Base-by-base conservation (phyloP, 2,329 filamentous ascomycete species). In the Colletotrichum destructivum region DNA sequence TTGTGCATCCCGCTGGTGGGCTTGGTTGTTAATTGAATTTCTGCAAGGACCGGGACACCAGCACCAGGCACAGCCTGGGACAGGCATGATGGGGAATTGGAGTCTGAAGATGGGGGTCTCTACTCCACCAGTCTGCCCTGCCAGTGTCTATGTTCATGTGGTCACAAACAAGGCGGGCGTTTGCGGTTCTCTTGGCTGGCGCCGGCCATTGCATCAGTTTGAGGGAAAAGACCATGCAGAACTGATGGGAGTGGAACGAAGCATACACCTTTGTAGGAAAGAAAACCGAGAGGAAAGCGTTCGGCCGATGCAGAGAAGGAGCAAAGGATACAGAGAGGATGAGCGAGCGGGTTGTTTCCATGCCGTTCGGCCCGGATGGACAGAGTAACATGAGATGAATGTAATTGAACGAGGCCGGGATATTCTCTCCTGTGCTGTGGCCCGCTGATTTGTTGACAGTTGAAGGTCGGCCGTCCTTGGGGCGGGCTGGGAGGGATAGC, bases 21-120 rank as follows among this genome's bases (percentile, higher is more conserved):
- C 65, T 71, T 71, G 65, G 65, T 54, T 49, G 46, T 54, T 59
- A n/a, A 52, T 26, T 64, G 65, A 46, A 52, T 21, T 64, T 16
- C 31, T 13, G 67, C 62, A 60, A 26, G 62, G 62, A 66, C 54
- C 23, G 40, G 55, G 46, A 47, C 18, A 47, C 38, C 54, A 64
- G 35, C 44, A 52, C 35, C 42, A 56, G 42, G 52, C 66, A 64
- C 42, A 63, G 60, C 59, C 31, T 31, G 31, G 31, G 31, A 31
- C 54, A 65, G n/a, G 46, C 31, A 62, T 44, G 52, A 40, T 56
- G 56, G 49, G 57, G 56, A 59, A 61, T 61, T 70, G 54, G 67
- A 51, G 46, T 52, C 38, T 31, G 46, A 15, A 42, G 44, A 51
- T 69, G 60, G 52, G 52, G 57, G 40, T 52, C 31, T 42, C 42